Conservation (phyloP, 1,284 basidiomycete species). For the Kalmanozyma brasiliensis region DNA sequence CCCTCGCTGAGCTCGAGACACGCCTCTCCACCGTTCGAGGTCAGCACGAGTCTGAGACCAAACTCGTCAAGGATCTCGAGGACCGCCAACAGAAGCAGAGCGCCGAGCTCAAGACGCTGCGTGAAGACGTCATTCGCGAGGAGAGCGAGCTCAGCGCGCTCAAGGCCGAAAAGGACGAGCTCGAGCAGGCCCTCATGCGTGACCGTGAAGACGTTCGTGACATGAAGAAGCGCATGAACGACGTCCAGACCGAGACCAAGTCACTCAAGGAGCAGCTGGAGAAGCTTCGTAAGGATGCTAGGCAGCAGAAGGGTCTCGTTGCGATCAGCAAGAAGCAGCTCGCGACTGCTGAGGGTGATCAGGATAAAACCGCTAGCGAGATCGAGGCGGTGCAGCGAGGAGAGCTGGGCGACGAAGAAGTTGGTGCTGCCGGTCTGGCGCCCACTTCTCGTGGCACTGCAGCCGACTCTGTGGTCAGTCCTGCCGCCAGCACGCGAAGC, state of each 20-base stretch:
- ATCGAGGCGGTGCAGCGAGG: constrained; percentile 70
- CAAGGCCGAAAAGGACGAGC: constrained; percentile 88
- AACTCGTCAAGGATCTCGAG: constrained; percentile 78
- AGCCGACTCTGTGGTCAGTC: constrained; percentile 56
- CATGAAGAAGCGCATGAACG: constrained; percentile 83
- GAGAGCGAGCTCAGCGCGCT: constrained; percentile 92
- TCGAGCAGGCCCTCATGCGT: constrained; percentile 85
- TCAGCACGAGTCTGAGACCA: constrained; percentile 85
- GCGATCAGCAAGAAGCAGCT: constrained; percentile 96
- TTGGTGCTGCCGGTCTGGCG: constrained; percentile 27
- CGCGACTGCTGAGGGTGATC: constrained; percentile 82
- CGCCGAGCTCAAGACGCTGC: constrained; percentile 78
- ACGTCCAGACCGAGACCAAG: constrained; percentile 80
- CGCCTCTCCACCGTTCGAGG: constrained; percentile 70
- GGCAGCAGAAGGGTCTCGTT: constrained; percentile 93
- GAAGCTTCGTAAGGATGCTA: constrained; percentile 89
- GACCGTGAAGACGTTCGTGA: constrained; percentile 95
- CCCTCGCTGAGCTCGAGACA: constrained; percentile 60
- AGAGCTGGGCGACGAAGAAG: constrained; percentile 68
- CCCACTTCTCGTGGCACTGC: constrained; percentile 14
- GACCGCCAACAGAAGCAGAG: constrained; percentile 79
- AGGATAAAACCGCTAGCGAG: constrained; percentile 78
- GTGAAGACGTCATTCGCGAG: constrained; percentile 84
- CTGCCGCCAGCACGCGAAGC: constrained; percentile 74
- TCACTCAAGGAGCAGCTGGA: constrained; percentile 81